phyloP scores from a whole-genome alignment of 163 green algal genomes.

The Coccomyxa subellipsoidea region DNA sequence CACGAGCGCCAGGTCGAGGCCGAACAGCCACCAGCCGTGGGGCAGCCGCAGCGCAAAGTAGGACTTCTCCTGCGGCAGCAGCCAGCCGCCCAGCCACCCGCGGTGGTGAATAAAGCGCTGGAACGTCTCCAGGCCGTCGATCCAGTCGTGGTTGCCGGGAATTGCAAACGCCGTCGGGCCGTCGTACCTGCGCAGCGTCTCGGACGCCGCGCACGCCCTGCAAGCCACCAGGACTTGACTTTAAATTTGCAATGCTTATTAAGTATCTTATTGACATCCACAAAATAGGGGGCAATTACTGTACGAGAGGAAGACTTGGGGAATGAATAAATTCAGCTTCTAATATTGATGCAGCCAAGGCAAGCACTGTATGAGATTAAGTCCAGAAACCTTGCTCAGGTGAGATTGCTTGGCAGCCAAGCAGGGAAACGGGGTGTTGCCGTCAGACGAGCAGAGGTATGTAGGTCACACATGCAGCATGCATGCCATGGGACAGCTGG shows the following conservation, averaged over 20 bases:
- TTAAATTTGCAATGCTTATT: too few species aligned
- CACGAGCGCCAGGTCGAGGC: constrained; percentile 76
- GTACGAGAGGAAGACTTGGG: too few species aligned
- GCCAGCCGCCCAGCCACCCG: constrained; percentile 85
- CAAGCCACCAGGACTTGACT: neutral
- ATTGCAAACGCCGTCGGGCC: constrained; percentile 80
- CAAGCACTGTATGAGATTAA: too few species aligned
- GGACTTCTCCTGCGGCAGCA: constrained; percentile 79
- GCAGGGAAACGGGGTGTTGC: too few species aligned
- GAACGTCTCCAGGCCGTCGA: constrained; percentile 82
- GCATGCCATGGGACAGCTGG: too few species aligned
- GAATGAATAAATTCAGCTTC: too few species aligned
- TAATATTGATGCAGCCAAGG: too few species aligned
- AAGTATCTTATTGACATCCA: too few species aligned
- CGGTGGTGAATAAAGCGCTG: constrained; percentile 61
- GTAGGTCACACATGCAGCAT: neutral
- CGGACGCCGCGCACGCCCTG: constrained; percentile 28
- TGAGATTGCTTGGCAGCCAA: too few species aligned
- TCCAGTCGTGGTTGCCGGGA: constrained; percentile 86
- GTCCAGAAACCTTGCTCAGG: too few species aligned
- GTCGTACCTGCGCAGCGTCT: constrained; percentile 55
- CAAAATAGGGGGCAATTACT: too few species aligned
- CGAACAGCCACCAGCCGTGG: constrained; percentile 85
- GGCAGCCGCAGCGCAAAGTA: constrained; percentile 85
- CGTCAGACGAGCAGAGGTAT: too few species aligned